phyloP scores from a whole-genome alignment of 1,284 basidiomycete species.

The Marasmius fiardii region DNA sequence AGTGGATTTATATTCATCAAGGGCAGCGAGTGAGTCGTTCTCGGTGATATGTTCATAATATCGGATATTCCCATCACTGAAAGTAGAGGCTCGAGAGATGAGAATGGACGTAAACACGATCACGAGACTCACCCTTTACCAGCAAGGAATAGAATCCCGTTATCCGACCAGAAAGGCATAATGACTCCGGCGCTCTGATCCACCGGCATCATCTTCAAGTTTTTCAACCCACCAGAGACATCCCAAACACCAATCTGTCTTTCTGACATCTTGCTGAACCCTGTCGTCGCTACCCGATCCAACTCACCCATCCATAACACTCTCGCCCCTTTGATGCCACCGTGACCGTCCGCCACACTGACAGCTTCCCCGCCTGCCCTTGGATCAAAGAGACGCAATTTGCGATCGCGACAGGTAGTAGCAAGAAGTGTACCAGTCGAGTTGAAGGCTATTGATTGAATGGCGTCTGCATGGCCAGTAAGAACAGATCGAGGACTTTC shows the following conservation, averaged over 20 bases:
- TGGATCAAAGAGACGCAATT: conserved; percentile 89
- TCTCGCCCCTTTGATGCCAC: conserved; percentile 91
- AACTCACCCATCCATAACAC: conserved; percentile 90
- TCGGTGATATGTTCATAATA: conserved; percentile 93
- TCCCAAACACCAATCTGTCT: conserved; percentile 91
- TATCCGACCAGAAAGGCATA: conserved; percentile 98
- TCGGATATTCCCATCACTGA: conserved; percentile 88
- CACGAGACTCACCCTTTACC: conserved; percentile 62
- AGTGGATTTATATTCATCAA: conserved; percentile 87
- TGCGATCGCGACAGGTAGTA: conserved; percentile 89
- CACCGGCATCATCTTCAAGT: conserved; percentile 73
- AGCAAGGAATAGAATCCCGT: conserved; percentile 90
- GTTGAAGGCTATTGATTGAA: conserved; percentile 88
- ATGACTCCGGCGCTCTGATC: conserved; percentile 91
- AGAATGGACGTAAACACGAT: conserved; percentile 2
- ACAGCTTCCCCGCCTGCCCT: conserved; percentile 80
- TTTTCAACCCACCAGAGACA: conserved; percentile 57
- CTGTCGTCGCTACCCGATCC: conserved; percentile 89
- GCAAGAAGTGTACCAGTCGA: conserved; percentile 73
- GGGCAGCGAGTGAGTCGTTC: conserved; percentile 64
- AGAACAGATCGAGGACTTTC: conserved; percentile 65
- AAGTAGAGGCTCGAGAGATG: conserved; percentile 19
- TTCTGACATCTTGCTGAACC: conserved; percentile 94
- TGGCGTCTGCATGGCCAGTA: conserved; percentile 81
- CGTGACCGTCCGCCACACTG: conserved; percentile 81